phyloP scores from a whole-genome alignment of 1,284 basidiomycete species.

The Moesziomyces globuligerus region DNA sequence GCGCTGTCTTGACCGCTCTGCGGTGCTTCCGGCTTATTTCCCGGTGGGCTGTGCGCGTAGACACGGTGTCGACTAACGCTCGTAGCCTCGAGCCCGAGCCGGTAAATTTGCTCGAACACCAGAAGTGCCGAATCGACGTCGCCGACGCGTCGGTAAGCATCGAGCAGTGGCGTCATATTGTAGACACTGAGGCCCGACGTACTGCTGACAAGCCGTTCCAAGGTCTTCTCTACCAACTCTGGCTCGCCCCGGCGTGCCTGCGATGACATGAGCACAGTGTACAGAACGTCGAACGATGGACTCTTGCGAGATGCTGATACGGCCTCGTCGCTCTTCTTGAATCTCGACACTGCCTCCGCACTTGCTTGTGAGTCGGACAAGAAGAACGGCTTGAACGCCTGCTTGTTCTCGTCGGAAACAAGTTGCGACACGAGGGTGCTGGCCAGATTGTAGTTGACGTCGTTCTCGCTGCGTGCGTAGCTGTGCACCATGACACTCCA shows the following conservation, averaged over 20 bases:
- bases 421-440: conserved; percentile 49
- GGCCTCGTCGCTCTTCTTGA: not conserved
- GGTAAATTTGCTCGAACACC: conserved; percentile 79
- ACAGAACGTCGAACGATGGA: conserved; percentile 68
- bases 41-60: conserved; percentile 22
- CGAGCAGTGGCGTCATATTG: conserved; percentile 77
- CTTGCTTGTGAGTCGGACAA: conserved; percentile 8
- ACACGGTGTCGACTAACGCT: conserved; percentile 38
- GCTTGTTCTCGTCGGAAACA: conserved; percentile 23
- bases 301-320: conserved; percentile 13
- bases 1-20: not conserved
- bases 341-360: conserved; percentile 1
- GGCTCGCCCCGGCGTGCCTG: conserved; percentile 72
- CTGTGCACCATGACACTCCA: conserved; percentile 74
- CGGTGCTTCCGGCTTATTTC: not conserved
- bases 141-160: conserved; percentile 76
- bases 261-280: conserved; percentile 75
- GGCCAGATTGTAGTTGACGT: conserved; percentile 49
- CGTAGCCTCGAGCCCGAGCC: conserved; percentile 69
- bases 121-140: conserved; percentile 74
- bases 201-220: conserved; percentile 71
- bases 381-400: conserved; percentile 8
- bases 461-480: conserved; percentile 52
- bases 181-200: conserved; percentile 74
- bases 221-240: conserved; percentile 74